A percentile compares a stretch with the other conserved stretches of the same genome.
Evolutionary conservation across 2,329 filamentous ascomycete species (phyloP).

Genomic region (Exophiala oligosperma): DNA sequence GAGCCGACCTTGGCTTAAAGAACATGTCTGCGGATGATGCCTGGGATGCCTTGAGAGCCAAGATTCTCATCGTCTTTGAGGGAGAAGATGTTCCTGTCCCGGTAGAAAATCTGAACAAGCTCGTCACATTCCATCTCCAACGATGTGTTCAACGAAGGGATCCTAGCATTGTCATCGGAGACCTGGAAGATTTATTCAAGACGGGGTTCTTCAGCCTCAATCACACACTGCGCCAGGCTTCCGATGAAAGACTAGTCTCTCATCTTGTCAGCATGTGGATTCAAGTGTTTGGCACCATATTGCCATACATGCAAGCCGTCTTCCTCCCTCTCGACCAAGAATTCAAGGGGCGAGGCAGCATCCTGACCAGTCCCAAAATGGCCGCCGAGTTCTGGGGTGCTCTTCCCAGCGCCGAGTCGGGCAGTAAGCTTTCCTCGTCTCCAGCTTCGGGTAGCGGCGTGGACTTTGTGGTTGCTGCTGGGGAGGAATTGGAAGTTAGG

Average conservation of each 20-base stretch:
- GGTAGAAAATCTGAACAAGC: slow-evolving; percentile 65
- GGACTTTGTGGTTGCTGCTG: slow-evolving; percentile 40
- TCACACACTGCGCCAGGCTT: slow-evolving; percentile 72
- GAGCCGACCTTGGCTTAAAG: slow-evolving; percentile 60
- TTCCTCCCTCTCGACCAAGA: slow-evolving; percentile 92
- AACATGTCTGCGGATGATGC: slow-evolving; percentile 69
- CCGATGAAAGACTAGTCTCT: slow-evolving; percentile 86
- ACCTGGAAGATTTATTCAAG: slow-evolving; percentile 60
- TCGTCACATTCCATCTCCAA: slow-evolving; percentile 63
- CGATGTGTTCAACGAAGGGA: slow-evolving; percentile 62
- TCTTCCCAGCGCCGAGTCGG: slow-evolving; percentile 51
- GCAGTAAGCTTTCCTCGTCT: slow-evolving; percentile 36
- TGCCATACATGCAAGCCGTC: slow-evolving; percentile 93
- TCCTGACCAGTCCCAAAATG: slow-evolving; percentile 76
- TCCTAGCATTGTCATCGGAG: slow-evolving; percentile 61
- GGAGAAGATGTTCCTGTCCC: slow-evolving; percentile 64
- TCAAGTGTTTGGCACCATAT: slow-evolving; percentile 82
- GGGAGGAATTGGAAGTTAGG: slow-evolving; percentile 76
- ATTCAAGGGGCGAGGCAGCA: slow-evolving; percentile 77
- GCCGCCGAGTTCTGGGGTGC: slow-evolving; percentile 83
- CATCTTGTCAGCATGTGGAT: slow-evolving; percentile 93
- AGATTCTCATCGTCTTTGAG: slow-evolving; percentile 63
- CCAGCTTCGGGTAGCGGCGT: slow-evolving; percentile 22
- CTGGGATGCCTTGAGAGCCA: slow-evolving; percentile 66
- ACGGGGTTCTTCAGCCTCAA: slow-evolving; percentile 85